Conservation (phyloP, 805 yeast genomes). For the Ogataea kodamae region DNA sequence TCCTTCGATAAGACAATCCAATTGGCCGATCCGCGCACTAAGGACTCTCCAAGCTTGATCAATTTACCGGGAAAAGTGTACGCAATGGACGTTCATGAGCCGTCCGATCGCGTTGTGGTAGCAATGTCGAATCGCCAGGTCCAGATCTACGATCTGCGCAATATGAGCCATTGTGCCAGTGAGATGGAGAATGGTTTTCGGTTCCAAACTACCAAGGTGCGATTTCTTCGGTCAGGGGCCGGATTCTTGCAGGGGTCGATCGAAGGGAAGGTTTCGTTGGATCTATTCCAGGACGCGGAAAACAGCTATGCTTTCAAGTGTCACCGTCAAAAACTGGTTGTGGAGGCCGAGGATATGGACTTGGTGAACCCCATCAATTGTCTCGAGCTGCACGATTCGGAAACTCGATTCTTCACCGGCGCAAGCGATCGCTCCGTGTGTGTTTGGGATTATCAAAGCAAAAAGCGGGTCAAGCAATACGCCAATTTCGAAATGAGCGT, state of each 20-base stretch:
- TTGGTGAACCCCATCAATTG: constrained; percentile 27
- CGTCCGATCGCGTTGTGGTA: constrained; percentile 39
- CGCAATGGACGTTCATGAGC: constrained; percentile 49
- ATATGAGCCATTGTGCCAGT: constrained; percentile 11
- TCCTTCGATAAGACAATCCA: constrained; percentile 59
- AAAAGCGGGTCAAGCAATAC: constrained; percentile 27
- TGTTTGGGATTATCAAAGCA: constrained; percentile 31
- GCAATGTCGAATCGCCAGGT: constrained; percentile 53
- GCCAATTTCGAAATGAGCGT: constrained; percentile 24
- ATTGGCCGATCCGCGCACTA: constrained; percentile 40
- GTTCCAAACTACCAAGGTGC: constrained; percentile 58
- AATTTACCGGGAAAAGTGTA: constrained; percentile 49
- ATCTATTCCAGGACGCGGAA: constrained; percentile 43
- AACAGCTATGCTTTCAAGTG: constrained; percentile 75
- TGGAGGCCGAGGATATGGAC: constrained; percentile 17
- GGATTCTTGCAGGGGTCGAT: constrained; percentile 70
- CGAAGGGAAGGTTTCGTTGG: constrained; percentile 78
- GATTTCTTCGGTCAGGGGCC: constrained; percentile 49
- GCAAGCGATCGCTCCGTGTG: constrained; percentile 32
- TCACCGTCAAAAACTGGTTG: constrained; percentile 46
- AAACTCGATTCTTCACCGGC: constrained; percentile 23
- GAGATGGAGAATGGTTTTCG: constrained; percentile 30
- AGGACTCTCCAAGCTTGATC: constrained; percentile 20
- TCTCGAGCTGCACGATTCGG: constrained; percentile 15
- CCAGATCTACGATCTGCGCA: constrained; percentile 48